These are phyloP conservation scores for Sphaerulina vaccinii DNA, from an alignment of 2,329 filamentous ascomycete species.

Conservation along the genomic window DNA sequence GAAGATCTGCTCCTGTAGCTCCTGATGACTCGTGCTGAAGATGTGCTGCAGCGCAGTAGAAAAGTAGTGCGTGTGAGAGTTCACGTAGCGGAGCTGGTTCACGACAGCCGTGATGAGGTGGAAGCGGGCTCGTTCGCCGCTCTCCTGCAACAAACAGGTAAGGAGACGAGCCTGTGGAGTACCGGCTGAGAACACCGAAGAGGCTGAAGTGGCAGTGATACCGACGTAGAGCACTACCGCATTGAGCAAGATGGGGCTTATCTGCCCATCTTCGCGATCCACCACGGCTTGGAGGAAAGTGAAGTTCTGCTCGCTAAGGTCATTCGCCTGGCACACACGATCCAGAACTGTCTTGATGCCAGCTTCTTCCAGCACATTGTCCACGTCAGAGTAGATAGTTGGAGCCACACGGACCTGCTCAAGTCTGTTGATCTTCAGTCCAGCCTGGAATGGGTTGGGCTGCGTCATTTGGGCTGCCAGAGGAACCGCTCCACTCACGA, in stretches of 20 bases:
- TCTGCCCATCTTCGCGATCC: constrained; percentile 48
- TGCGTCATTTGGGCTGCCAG: constrained; percentile 62
- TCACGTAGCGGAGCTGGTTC: constrained; percentile 89
- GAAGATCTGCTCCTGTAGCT: constrained; percentile 87
- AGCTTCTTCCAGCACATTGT: constrained; percentile 50
- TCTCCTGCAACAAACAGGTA: constrained; percentile 71
- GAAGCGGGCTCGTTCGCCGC: constrained; percentile 77
- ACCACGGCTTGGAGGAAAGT: constrained; percentile 74
- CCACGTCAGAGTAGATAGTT: constrained; percentile 62
- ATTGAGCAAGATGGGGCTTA: constrained; percentile 63
- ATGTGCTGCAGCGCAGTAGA: constrained; percentile 79
- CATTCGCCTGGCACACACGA: constrained; percentile 42
- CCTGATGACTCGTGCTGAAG: constrained; percentile 65
- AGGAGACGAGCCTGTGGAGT: constrained; percentile 70
- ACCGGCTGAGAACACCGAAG: constrained; percentile 62
- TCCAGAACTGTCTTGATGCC: constrained; percentile 57
- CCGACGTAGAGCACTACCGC: constrained; percentile 82
- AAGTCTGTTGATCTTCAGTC: constrained; percentile 72
- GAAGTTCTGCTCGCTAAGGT: constrained; percentile 68
- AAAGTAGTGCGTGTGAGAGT: constrained; percentile 89
- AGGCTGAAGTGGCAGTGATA: constrained; percentile 64
- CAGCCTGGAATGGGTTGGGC: constrained; percentile 69
- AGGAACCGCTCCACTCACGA: constrained; percentile 79
- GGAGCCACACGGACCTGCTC: constrained; percentile 72
- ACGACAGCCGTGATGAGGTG: constrained; percentile 79